These are phyloP conservation scores for Diatrype stigma DNA, from an alignment of 2,329 filamentous ascomycete species.

Conservation along the genomic window DNA sequence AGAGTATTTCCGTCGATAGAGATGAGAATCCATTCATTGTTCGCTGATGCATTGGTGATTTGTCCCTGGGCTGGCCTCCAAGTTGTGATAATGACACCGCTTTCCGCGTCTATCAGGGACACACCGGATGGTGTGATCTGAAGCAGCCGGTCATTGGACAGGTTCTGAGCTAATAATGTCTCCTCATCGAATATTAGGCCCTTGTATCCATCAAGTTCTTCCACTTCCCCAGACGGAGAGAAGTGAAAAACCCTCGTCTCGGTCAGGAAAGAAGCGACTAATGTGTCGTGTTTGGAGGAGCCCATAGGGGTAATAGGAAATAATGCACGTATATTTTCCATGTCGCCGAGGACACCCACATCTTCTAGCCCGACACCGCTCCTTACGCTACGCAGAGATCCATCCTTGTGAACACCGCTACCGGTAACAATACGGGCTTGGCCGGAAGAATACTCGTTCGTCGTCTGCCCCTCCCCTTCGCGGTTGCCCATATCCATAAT, in stretches of 20 bases:
- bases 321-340: conserved; percentile 68
- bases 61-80: conserved; percentile 52
- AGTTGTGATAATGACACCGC: conserved; percentile 47
- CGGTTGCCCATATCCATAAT: conserved; percentile 95
- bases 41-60: conserved; percentile 78
- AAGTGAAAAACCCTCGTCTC: conserved; percentile 85
- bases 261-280: conserved; percentile 76
- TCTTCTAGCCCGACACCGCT: conserved; percentile 94
- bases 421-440: conserved; percentile 92
- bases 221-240: conserved; percentile 68
- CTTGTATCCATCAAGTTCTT: conserved; percentile 75
- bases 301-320: conserved; percentile 60
- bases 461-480: conserved; percentile 67
- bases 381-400: conserved; percentile 81
- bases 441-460: conserved; percentile 89
- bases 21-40: conserved; percentile 64
- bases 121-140: conserved; percentile 70
- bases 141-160: conserved; percentile 60
- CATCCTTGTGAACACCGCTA: conserved; percentile 85
- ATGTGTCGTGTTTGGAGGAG: conserved; percentile 56
- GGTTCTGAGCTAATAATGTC: conserved; percentile 67
- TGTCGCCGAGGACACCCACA: conserved; percentile 74
- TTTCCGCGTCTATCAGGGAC: conserved; percentile 58
- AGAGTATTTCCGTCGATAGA: conserved; percentile 72
- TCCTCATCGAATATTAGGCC: conserved; percentile 65